Evolutionary conservation across 805 yeast species (phyloP), one percentile per base, ranked within the genome.

Genomic region (Ogataea nonfermentans): DNA sequence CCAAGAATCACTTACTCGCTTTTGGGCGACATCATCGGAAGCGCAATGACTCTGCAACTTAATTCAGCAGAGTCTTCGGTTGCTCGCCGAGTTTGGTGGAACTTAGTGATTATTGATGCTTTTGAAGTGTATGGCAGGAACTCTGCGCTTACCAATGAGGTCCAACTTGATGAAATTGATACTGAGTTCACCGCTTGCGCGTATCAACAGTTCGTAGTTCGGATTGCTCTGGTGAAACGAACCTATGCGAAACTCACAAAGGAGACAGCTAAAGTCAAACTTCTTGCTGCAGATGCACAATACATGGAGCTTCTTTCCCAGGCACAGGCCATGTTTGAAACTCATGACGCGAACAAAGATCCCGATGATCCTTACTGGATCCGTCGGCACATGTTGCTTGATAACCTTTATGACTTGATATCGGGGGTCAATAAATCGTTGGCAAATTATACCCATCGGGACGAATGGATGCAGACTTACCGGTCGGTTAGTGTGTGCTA

Each of bases 381-480:
- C 7, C 26, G 22, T 11, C 11, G 23, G 3, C 27, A 37, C 24
- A n/a, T 37, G 9, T 17, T 37, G 16, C 30, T 37, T 10, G 35
- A 37, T 17, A 15, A 17, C 4, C 4, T 37, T 12, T 37, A 37
- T 19, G 30, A 29, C 30, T 19, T 20, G 24, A 37, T 37, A 4
- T 15, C 40, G 11, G 10, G 10, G 8, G 25, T 37, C 19, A 29
- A 37, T 24, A 37, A 30, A 17, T 5, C 17, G 25, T 12, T 37
- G 5, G 24, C 35, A 6, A 2, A 16, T 4, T 24, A 30, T 13
- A 28, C 28, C 2, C 2, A 24, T 10, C 12, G 25, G 6, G 29
- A 23, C 10, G 35, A 37, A 23, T 37, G 40, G 40, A 37, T 37
- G 35, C 25, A n/a, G 25, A 37, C 24, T 4, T 24, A 24, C 15